Conservation (phyloP, 352 stramenopile genomes). For the Globisporangium apiculatum region DNA sequence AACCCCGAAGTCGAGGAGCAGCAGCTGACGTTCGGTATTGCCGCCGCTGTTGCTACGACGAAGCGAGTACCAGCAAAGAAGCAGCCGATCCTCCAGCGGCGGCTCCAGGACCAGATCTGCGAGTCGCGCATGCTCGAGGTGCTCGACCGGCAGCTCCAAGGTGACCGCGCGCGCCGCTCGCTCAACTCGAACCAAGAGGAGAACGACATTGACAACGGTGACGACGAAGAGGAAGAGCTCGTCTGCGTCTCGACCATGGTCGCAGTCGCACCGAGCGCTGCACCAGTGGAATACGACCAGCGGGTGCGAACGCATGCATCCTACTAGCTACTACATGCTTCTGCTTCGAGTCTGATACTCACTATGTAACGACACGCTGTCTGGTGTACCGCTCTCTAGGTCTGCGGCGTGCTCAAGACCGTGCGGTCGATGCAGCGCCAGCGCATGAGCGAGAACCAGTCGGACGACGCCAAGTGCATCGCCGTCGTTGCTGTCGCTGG, state of each 20-base stretch:
- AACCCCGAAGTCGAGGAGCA: conserved; percentile 12
- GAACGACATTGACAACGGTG: background rate
- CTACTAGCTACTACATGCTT: background rate
- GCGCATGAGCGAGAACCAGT: conserved; percentile 17
- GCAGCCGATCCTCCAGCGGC: conserved; percentile 33
- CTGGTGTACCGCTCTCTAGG: conserved; percentile 4
- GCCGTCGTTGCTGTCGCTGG: background rate
- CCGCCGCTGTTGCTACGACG: background rate
- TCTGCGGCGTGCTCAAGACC: conserved; percentile 31
- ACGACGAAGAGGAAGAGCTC: conserved; percentile 31
- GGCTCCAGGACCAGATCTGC: conserved; percentile 50
- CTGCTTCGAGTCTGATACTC: no score
- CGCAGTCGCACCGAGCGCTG: conserved; percentile 16
- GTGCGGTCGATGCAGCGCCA: conserved; percentile 33
- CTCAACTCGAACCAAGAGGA: conserved; percentile 24
- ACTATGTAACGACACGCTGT: no score
- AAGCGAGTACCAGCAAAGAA: conserved; percentile 5
- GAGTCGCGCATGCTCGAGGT: conserved; percentile 67
- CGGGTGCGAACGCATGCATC: conserved; percentile 15
- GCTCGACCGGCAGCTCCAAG: conserved; percentile 39
- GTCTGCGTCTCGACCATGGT: conserved; percentile 74
- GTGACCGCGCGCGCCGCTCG: conserved; percentile 3
- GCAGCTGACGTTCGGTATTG: no score
- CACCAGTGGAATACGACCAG: conserved; percentile 12
- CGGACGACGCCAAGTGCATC: conserved; percentile 4